Evolutionary conservation across 257 asterid species (phyloP).

Genomic region (Perilla frutescens): DNA sequence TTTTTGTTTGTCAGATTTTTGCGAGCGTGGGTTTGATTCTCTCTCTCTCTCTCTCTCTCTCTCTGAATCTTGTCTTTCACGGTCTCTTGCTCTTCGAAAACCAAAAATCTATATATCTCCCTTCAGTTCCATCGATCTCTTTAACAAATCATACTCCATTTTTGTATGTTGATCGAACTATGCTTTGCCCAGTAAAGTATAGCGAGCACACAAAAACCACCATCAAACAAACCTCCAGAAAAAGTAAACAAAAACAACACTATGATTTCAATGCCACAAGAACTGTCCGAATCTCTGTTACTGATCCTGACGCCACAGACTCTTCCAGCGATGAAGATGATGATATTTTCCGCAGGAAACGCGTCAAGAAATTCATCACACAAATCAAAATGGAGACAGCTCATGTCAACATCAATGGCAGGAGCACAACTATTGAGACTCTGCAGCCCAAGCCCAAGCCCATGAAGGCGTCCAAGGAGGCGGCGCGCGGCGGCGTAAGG

Average conservation of each 20-base stretch:
- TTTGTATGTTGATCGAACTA: conserved; percentile 41
- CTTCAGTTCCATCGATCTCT: background rate
- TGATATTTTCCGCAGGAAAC: conserved; percentile 52
- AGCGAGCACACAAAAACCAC: conserved; percentile 61
- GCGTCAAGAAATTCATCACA: conserved; percentile 64
- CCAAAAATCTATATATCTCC: background rate
- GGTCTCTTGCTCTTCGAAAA: background rate
- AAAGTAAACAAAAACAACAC: background rate
- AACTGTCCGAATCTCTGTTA: conserved; percentile 61
- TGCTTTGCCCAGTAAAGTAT: conserved; percentile 62
- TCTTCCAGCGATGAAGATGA: conserved; percentile 79
- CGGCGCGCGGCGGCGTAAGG: conserved; percentile 30
- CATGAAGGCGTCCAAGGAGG: conserved; percentile 42
- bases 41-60: conserved; percentile 23
- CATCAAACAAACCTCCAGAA: conserved; percentile 40
- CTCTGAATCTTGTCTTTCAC: conserved; percentile 23
- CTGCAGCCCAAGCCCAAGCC: conserved; percentile 51
- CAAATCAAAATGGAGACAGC: conserved; percentile 61
- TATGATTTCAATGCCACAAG: conserved; percentile 34
- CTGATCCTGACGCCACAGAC: conserved; percentile 85
- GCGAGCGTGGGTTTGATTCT: conserved; percentile 43
- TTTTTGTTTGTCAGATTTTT: conserved; percentile 52
- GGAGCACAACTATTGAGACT: conserved; percentile 2
- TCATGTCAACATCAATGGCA: background rate
- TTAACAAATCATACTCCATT: background rate